These are phyloP conservation scores for Leccinum colubrinum DNA, from an alignment of 1,284 basidiomycete genomes.

Conservation along the genomic window DNA sequence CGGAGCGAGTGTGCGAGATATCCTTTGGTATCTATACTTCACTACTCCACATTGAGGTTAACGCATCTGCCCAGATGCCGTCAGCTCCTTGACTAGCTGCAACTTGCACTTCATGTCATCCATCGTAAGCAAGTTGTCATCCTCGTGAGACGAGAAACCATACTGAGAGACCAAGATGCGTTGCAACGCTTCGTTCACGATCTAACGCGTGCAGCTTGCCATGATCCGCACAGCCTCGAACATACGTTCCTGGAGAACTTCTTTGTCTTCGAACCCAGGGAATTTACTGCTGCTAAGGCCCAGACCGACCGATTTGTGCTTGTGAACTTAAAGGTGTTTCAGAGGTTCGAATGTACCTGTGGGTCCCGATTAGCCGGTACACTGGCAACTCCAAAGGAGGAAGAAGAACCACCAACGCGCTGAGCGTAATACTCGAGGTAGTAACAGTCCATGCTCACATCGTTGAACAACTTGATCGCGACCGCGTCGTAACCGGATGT, in stretches of 20 bases:
- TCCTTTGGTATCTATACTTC: no score
- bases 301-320: conserved; percentile 66
- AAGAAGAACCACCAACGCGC: no score
- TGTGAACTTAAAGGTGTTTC: conserved; percentile 52
- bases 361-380: conserved; percentile 13
- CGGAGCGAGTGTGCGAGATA: no score
- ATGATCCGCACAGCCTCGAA: conserved; percentile 32
- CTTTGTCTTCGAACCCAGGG: conserved; percentile 60
- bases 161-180: conserved; percentile 72
- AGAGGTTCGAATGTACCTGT: conserved; percentile 29
- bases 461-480: conserved; percentile 69
- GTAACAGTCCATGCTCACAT: conserved; percentile 71
- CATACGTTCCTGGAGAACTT: conserved; percentile 47
- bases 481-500: conserved; percentile 58
- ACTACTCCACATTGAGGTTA: no score
- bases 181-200: conserved; percentile 49
- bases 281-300: conserved; percentile 76
- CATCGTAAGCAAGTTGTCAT: not conserved
- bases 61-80: conserved; percentile 27
- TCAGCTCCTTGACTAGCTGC: conserved; percentile 15
- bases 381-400: no score
- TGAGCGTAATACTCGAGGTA: conserved; percentile 42
- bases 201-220: conserved; percentile 48
- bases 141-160: conserved; percentile 55
- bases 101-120: conserved; percentile 26